phyloP scores from a whole-genome alignment of 139 green algal species.

The Tetradesmus lagerheimii region DNA sequence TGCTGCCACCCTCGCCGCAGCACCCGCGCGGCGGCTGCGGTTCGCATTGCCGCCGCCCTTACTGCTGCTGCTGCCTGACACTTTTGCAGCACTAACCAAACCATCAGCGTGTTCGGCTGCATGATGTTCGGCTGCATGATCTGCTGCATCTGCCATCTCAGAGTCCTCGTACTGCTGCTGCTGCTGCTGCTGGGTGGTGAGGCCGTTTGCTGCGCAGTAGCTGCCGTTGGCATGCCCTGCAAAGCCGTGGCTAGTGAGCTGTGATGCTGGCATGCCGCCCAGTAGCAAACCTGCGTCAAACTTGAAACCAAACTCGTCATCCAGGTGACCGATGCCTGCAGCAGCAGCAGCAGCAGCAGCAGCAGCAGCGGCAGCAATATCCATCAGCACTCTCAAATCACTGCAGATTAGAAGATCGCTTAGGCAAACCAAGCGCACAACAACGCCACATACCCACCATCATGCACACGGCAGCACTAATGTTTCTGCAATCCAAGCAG shows the following conservation, averaged over 20 bases:
- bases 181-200: neutral
- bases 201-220: neutral
- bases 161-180: neutral
- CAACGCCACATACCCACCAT: no score
- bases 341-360: neutral
- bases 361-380: neutral
- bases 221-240: neutral
- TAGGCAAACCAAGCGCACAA: no score
- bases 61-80: neutral
- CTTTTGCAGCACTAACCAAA: neutral
- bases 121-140: no score
- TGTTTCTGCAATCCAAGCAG: neutral
- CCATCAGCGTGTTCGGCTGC: no score
- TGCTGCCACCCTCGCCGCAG: constrained; percentile 1
- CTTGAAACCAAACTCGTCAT: neutral
- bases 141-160: neutral
- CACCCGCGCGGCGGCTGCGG: constrained; percentile 24
- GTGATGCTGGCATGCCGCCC: neutral
- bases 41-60: neutral
- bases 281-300: neutral
- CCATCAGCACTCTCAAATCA: neutral
- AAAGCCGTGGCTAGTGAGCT: neutral
- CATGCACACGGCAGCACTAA: constrained; percentile 7
- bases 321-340: neutral
- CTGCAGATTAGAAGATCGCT: no score